Evolutionary conservation across 2,329 filamentous ascomycete genomes (phyloP).

Genomic region (Alternaria arbusti): DNA sequence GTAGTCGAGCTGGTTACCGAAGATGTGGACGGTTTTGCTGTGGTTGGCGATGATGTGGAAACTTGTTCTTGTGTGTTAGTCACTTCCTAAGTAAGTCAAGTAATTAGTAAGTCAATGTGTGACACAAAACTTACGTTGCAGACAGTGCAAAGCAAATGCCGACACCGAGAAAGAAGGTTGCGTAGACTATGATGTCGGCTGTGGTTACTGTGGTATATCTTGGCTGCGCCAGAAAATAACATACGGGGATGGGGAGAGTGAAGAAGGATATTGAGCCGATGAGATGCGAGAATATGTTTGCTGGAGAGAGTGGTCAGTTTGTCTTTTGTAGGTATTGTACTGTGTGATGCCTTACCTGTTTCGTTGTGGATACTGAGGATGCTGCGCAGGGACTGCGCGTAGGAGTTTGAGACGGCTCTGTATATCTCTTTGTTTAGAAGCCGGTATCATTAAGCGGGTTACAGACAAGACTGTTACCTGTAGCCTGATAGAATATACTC

Average conservation of each 20-base stretch:
- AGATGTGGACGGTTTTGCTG: neutral
- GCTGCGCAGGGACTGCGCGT: neutral
- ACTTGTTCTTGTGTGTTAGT: neutral
- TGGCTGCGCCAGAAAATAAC: neutral
- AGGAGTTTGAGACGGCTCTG: neutral
- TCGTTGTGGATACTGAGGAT: neutral
- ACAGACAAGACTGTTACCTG: neutral
- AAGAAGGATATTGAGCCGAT: neutral
- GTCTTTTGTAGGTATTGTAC: neutral
- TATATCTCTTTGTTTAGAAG: too few relatives aligned
- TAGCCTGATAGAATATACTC: conserved; percentile 1
- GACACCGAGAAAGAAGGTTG: conserved; percentile 2
- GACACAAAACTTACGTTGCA: neutral
- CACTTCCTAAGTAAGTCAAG: neutral
- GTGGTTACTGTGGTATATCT: neutral
- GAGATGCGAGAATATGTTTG: neutral
- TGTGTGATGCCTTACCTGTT: neutral
- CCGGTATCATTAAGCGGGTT: too few relatives aligned
- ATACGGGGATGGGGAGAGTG: neutral
- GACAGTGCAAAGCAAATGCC: neutral
- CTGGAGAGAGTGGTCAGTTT: neutral
- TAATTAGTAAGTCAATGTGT: too few relatives aligned
- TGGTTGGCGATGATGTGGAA: conserved; percentile 1
- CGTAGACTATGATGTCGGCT: neutral
- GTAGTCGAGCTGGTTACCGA: conserved; percentile 2